Evolutionary conservation across 2,329 filamentous ascomycete genomes (phyloP), one percentile per base, ranked within the genome.

Genomic region (Colletotrichum viniferum): DNA sequence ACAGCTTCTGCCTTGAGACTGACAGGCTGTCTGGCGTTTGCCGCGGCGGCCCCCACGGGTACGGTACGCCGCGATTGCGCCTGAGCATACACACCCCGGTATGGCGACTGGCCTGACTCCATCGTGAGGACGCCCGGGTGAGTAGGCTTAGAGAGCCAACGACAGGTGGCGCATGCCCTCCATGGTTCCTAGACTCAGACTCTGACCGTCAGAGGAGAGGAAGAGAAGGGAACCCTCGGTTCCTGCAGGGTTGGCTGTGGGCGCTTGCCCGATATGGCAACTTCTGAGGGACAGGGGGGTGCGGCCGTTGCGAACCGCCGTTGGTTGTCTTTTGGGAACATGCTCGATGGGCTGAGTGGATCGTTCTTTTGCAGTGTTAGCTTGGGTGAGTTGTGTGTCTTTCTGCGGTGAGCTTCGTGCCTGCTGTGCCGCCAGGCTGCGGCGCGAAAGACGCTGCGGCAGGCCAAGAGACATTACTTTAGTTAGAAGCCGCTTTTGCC

Each of bases 191-290:
- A 10, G 26, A 12, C 63, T 60, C 73, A 36, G 34, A 63, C 63
- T 69, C 36, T 36, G 14, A 67, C 34, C 38, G 63, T 64, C 64
- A 73, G 60, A 69, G n/a, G 43, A 7, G 26, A 66, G 36, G 14
- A 32, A 61, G 26, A 32, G 58, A 28, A 34, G 28, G 60, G 66
- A 18, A 18, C 16, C n/a, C 26, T 56, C 21, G 48, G 21, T 38
- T 55, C 38, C 61, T 61, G 38, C 72, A 74, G 73, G 73, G 63
- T 48, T 64, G 43, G 28, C 7, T 26, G n/a, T 73, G 69, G 69
- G 69, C 73, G 73, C 69, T 76, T 76, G 64, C 73, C 73, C 24
- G 43, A 68, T 73, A 34, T 18, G 73, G 73, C 56, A 60, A 69
- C 34, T 26, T 64, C 14, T 36, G 43, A 63, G 21, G 12, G 38